These are phyloP conservation scores for Trichophyton simii DNA, from an alignment of 2,329 filamentous ascomycete genomes.

Conservation along the genomic window DNA sequence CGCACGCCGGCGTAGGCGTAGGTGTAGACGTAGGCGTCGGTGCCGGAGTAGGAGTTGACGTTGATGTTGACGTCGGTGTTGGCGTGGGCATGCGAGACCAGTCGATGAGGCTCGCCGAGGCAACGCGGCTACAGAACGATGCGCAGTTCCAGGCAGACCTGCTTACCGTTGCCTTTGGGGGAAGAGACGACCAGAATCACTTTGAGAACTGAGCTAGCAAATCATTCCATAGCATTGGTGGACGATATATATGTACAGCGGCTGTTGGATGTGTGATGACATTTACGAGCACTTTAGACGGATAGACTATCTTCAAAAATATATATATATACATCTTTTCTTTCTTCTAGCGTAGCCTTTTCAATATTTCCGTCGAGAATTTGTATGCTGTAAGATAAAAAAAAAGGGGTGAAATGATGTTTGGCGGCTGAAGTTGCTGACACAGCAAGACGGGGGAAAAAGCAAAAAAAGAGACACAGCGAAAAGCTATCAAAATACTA, in stretches of 20 bases:
- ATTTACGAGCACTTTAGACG: neutral
- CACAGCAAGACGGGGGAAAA: neutral
- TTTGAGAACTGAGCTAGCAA: neutral
- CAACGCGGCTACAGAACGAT: slow-evolving; percentile 24
- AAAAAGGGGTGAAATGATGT: neutral
- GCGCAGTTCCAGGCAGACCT: slow-evolving; percentile 31
- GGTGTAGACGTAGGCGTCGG: neutral
- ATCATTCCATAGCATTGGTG: neutral
- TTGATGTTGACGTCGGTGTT: slow-evolving; percentile 14
- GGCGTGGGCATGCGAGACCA: slow-evolving; percentile 25
- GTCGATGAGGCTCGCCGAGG: slow-evolving; percentile 28
- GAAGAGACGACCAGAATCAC: neutral
- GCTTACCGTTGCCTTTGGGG: slow-evolving; percentile 22
- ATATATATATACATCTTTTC: neutral
- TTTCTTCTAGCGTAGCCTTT: neutral
- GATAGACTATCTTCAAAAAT: neutral
- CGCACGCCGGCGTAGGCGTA: slow-evolving; percentile 7
- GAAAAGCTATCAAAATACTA: neutral
- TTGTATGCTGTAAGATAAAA: neutral
- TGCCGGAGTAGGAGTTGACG: neutral
- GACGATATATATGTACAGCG: neutral
- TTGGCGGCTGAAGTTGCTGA: neutral
- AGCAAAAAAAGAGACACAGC: no score
- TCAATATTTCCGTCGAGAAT: neutral
- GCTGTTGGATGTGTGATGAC: neutral